A percentile compares a stretch with the other conserved stretches of the same genome.
These are phyloP conservation scores for Zygosaccharomyces pseudobailii DNA, from an alignment of 1,139 yeast species.

Conservation along the genomic window DNA sequence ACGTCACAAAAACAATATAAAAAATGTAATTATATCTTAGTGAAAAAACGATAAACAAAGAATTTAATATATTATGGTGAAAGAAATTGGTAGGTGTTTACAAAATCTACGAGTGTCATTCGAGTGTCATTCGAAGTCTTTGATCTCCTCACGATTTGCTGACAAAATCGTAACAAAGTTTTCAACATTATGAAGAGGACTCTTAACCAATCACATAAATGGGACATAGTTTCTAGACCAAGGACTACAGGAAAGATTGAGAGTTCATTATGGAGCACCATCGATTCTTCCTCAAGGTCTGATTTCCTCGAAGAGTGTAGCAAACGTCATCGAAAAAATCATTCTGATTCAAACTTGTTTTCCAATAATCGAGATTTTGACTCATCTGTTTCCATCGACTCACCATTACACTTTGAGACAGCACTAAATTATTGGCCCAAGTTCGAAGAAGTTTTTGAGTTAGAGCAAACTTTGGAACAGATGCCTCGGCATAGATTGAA, in stretches of 20 bases:
- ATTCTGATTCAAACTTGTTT: not conserved
- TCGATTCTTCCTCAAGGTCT: not conserved
- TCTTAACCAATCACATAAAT: not conserved
- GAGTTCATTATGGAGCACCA: not conserved
- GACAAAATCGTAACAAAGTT: no score
- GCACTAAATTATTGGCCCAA: slow-evolving; percentile 1
- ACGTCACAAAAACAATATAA: slow-evolving; percentile 1
- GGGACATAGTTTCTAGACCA: not conserved
- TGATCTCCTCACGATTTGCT: no score
- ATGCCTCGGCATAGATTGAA: slow-evolving; percentile 7
- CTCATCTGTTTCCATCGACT: not conserved
- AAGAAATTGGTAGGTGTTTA: no score
- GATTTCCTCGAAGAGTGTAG: not conserved
- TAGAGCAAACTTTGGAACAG: slow-evolving; percentile 4
- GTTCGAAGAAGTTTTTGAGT: slow-evolving; percentile 7
- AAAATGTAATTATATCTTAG: not conserved
- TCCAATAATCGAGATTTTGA: not conserved
- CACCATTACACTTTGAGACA: not conserved
- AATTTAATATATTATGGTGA: no score
- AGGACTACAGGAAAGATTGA: not conserved
- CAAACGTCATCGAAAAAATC: not conserved
- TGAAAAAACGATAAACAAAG: not conserved
- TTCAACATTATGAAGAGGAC: not conserved
- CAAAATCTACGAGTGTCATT: no score
- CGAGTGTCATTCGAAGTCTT: no score